Conservation (phyloP, 2,329 filamentous ascomycete genomes). For the Pochonia chlamydosporia region DNA sequence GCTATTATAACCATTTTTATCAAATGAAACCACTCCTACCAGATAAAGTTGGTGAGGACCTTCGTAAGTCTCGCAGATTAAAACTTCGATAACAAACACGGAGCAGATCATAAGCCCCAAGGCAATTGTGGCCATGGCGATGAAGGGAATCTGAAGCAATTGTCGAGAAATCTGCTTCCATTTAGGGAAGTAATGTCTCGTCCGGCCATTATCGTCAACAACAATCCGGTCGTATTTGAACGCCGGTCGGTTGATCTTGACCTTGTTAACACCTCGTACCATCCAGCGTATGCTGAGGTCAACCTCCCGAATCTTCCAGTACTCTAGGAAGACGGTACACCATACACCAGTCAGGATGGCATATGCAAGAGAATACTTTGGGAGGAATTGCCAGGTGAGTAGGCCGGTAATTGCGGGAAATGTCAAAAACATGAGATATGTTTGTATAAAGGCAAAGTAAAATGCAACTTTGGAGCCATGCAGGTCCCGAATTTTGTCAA, state of each 20-base stretch:
- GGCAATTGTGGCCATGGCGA: conserved; percentile 48
- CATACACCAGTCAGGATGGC: conserved; percentile 62
- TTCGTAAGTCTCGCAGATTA: conserved; percentile 68
- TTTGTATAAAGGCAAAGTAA: conserved; percentile 79
- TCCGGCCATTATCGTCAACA: conserved; percentile 59
- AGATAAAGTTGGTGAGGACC: conserved; percentile 62
- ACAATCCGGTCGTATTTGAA: conserved; percentile 59
- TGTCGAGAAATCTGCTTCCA: conserved; percentile 61
- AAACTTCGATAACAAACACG: conserved; percentile 68
- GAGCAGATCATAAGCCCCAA: conserved; percentile 62
- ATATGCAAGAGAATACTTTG: conserved; percentile 65
- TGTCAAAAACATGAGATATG: conserved; percentile 64
- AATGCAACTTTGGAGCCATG: conserved; percentile 63
- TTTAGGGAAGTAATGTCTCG: conserved; percentile 55
- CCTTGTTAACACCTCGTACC: conserved; percentile 60
- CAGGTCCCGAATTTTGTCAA: conserved; percentile 56
- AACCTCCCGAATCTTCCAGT: conserved; percentile 70
- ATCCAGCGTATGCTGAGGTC: conserved; percentile 70
- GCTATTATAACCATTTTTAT: background rate
- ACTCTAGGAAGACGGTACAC: conserved; percentile 71
- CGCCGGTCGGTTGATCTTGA: conserved; percentile 60
- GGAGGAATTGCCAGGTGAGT: conserved; percentile 62
- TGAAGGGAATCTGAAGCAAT: conserved; percentile 64
- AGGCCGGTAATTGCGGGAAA: conserved; percentile 65
- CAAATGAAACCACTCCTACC: conserved; percentile 32